These are phyloP conservation scores for Pyropia haitanensis DNA, from an alignment of 23 red algal species.

Conservation along the genomic window DNA sequence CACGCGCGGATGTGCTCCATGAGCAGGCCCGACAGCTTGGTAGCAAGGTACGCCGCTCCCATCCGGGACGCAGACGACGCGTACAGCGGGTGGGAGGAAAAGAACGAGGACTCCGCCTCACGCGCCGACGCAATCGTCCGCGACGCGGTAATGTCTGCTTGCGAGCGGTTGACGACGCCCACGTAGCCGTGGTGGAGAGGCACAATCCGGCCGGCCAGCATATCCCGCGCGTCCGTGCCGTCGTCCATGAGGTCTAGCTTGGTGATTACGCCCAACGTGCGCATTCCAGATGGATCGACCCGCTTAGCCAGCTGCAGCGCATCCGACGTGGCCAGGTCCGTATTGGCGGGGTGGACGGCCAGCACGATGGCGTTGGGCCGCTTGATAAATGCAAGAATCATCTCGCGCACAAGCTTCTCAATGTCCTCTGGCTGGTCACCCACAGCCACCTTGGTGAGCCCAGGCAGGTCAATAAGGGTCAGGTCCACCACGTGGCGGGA, in stretches of 20 bases:
- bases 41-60: constrained; percentile 79
- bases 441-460: constrained; percentile 94
- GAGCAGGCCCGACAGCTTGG: constrained; percentile 60
- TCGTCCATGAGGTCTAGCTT: constrained; percentile 99
- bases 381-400: constrained; percentile 93
- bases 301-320: constrained; percentile 88
- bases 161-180: constrained; percentile 85
- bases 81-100: constrained; percentile 78
- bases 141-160: constrained; percentile 57
- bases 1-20: constrained; percentile 92
- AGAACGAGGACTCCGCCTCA: constrained; percentile 67
- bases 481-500: constrained; percentile 91
- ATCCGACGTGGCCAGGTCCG: constrained; percentile 89
- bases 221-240: constrained; percentile 92
- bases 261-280: constrained; percentile 96
- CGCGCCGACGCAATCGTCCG: constrained; percentile 51
- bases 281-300: constrained; percentile 74
- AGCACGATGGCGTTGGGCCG: constrained; percentile 85
- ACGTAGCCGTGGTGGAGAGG: constrained; percentile 87
- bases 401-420: constrained; percentile 79
- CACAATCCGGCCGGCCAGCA: constrained; percentile 74
- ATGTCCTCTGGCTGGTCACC: constrained; percentile 98
- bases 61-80: constrained; percentile 53
- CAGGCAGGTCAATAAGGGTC: constrained; percentile 92
- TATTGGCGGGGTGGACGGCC: constrained; percentile 94